These are phyloP conservation scores for Aegilops sharonensis DNA, from an alignment of 176 grass and related monocot species.

Conservation along the genomic window DNA sequence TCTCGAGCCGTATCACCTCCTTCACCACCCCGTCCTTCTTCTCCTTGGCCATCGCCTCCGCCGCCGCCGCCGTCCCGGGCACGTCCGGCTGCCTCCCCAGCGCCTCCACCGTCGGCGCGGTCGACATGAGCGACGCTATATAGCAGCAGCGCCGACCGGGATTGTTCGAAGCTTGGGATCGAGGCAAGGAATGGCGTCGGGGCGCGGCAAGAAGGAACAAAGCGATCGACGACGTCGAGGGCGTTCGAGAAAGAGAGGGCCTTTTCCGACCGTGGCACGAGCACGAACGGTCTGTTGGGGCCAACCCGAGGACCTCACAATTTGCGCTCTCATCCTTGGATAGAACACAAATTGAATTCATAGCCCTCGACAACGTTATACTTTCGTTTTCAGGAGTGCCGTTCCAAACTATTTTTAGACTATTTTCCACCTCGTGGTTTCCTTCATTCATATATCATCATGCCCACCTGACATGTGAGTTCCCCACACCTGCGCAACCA, in stretches of 20 bases:
- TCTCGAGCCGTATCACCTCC: conserved; percentile 83
- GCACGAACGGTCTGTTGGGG: neutral
- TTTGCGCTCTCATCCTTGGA: neutral
- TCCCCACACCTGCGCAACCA: no score
- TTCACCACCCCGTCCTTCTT: conserved; percentile 46
- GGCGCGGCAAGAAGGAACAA: conserved; percentile 20
- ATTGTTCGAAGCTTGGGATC: conserved; percentile 28
- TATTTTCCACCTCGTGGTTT: no score
- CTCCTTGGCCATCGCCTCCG: conserved; percentile 15
- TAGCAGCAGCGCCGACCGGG: conserved; percentile 27
- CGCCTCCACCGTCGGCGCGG: neutral
- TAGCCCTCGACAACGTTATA: neutral
- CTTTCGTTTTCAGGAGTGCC: neutral
- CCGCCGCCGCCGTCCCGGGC: conserved; percentile 14
- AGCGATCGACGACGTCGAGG: conserved; percentile 3
- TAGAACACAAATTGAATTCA: neutral
- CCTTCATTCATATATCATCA: no score
- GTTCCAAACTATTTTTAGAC: neutral
- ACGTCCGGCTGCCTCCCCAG: neutral
- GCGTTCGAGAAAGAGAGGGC: neutral
- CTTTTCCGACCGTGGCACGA: conserved; percentile 13
- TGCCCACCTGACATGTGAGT: no score
- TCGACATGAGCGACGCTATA: neutral
- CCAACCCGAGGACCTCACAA: neutral
- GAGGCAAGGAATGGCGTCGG: conserved; percentile 44